Percentiles rank a stretch among this genome's conserved stretches.
Evolutionary conservation across 192 early-diverging fungal species (phyloP).

Genomic region (Backusella tuberculispora): DNA sequence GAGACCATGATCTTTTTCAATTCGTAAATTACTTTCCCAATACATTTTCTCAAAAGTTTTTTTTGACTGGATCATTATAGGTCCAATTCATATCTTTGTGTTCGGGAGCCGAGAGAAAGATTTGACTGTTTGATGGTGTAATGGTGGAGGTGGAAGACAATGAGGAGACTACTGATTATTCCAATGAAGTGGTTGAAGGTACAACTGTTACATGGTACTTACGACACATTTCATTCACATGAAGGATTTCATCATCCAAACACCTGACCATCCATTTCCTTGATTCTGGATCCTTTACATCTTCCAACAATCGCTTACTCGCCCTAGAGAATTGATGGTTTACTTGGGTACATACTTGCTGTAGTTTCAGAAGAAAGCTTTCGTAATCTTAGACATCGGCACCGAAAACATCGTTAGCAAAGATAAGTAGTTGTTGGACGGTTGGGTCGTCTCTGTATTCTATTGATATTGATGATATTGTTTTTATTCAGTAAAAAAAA

Average conservation of each 20-base stretch:
- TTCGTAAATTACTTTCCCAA: neutral
- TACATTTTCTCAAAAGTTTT: neutral
- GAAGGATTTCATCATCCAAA: neutral
- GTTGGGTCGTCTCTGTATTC: neutral
- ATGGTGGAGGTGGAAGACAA: neutral
- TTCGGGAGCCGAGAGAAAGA: neutral
- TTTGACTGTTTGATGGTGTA: neutral
- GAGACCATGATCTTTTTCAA: no score
- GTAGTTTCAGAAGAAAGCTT: neutral
- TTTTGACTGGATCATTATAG: neutral
- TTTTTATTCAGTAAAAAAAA: neutral
- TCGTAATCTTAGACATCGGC: neutral
- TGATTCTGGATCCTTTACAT: neutral
- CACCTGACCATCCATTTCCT: neutral
- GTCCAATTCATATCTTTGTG: neutral
- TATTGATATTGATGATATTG: neutral
- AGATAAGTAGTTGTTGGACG: neutral
- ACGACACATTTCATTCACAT: neutral
- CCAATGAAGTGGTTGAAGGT: neutral
- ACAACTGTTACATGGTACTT: neutral
- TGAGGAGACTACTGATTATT: neutral
- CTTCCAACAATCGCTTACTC: neutral
- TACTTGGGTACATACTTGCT: neutral
- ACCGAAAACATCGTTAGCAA: no score
- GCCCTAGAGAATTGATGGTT: neutral